Base-by-base conservation (phyloP, 768 basidiomycete species). In the Thelephora aurantiotincta region DNA sequence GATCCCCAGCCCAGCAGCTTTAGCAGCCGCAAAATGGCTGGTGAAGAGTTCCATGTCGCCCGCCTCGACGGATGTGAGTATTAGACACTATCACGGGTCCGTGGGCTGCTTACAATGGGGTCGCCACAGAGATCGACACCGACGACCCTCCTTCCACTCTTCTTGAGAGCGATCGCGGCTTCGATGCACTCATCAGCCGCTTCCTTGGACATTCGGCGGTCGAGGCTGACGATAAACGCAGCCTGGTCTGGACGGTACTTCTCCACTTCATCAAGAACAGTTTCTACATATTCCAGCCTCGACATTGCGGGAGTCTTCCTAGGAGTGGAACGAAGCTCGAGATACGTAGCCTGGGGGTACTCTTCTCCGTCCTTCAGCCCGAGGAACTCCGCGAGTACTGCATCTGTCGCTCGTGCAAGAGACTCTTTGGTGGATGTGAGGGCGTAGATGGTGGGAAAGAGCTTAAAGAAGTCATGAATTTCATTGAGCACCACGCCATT, bases 251-350 rank as follows among this genome's bases (percentile, higher is more conserved):
- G 42, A 1, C 66, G 65, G 55, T 78, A 87, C n/a, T 56, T 60
- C 48, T 80, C 78, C 18, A 86, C 59, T 57, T 82, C 80, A 9
- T 65, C 69, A 12, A 91, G 67, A 0, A 92, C 83, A 1, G 74
- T 67, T 35, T 69, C 65, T 19, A 91, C 62, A 58, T 91, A 92
- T 37, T 66, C 59, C 49, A 68, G 61, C 7, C 78, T 67, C 6
- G 66, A 69, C 80, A 89, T 84, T 4, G 68, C 53, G 0, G 59
- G 48, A 0, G 77, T 83, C 57, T 58, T 64, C 38, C 79, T 71
- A 0, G 87, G 89, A 0, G 83, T 89, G 9, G 78, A 79, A n/a
- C 89, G 77, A n/a, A 91, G 71, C 57, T 91, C 89, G 33, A 92
- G 68, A 57, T 88, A 88, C 3, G 63, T 62, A 50, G 81, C 88